Conservation (phyloP, 2,329 filamentous ascomycete genomes). For the Venturia asperata region DNA sequence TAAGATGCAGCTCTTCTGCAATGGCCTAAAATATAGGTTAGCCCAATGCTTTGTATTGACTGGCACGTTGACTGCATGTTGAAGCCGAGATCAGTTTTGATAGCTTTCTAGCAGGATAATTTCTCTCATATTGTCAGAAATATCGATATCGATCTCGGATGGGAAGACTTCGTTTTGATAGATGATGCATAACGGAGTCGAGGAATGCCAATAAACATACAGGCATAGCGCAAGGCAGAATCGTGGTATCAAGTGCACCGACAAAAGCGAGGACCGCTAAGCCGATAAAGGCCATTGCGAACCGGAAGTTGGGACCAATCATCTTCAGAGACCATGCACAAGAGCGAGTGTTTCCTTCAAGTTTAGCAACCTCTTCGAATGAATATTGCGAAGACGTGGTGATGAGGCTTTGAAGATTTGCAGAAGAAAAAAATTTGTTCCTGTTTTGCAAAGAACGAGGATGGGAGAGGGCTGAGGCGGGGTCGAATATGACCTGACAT, state of each 20-base stretch:
- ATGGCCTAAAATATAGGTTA: constrained; percentile 22
- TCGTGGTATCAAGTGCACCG: constrained; percentile 15
- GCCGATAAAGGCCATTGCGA: constrained; percentile 11
- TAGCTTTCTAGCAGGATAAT: too few relatives aligned
- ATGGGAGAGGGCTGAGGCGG: too few relatives aligned
- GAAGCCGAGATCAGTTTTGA: too few relatives aligned
- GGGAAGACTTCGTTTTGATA: too few relatives aligned
- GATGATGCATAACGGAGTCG: too few relatives aligned
- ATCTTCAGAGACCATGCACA: not conserved
- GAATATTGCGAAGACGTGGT: not conserved
- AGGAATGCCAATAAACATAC: not conserved
- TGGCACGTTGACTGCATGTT: too few relatives aligned
- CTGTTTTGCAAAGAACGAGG: too few relatives aligned
- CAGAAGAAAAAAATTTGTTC: too few relatives aligned
- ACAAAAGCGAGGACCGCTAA: constrained; percentile 21
- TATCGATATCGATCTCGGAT: too few relatives aligned
- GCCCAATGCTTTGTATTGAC: not conserved
- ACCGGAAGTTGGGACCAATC: not conserved
- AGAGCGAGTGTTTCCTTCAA: not conserved
- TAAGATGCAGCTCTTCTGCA: constrained; percentile 23
- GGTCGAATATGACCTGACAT: too few relatives aligned
- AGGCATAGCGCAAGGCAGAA: constrained; percentile 16
- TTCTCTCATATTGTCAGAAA: too few relatives aligned
- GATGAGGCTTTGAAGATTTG: too few relatives aligned
- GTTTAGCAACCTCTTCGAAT: not conserved